Base-by-base conservation (phyloP, 495 filamentous ascomycete genomes). In the Geopyxis carbonaria region DNA sequence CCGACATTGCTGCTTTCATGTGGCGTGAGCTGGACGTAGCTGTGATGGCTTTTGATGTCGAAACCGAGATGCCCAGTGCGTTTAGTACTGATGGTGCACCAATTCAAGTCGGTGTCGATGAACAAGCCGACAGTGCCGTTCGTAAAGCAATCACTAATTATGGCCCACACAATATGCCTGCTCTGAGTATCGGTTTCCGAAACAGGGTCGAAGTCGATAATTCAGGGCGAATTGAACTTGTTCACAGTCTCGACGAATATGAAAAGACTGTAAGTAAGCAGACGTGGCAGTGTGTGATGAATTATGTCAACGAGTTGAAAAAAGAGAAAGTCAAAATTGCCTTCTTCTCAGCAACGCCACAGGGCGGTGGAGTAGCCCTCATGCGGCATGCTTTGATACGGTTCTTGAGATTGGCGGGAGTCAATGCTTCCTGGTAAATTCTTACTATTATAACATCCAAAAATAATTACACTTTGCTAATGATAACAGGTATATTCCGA, bases 311-410 rank as follows among this genome's bases (percentile, higher is more conserved):
- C 11, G 66, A 75, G 31, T 60, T 91, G n/a, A 80, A 74, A 50
- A 50, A 66, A 36, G 62, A 69, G 28, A 73, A 77, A 23, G 64
- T 73, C 34, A 79, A 75, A 48, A 68, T 89, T 49, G 83, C 82
- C 0, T 89, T 85, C 62, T 91, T 91, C 65, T 83, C 75, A 47
- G 71, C 73, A 28, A 89, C 84, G 1, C 82, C 84, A 1, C 80
- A 91, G 52, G 83, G 84, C 16, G 84, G 84, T 40, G 84, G 83
- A 18, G 83, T 93, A 15, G 80, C 81, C 5, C 63, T 91, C 24
- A 93, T 93, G 84, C 67, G 83, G 31, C 84, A 91, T 60, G 79
- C 84, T 11, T 64, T 89, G 16, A 66, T 85, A 21, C 66, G 84
- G 31, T 80, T 86, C 42, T 68, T 75, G n/a, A 63, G 70, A 46